Evolutionary conservation across 148 eudicot species (phyloP), one percentile per base, ranked within the genome.

Genomic region (Spergularia marina): DNA sequence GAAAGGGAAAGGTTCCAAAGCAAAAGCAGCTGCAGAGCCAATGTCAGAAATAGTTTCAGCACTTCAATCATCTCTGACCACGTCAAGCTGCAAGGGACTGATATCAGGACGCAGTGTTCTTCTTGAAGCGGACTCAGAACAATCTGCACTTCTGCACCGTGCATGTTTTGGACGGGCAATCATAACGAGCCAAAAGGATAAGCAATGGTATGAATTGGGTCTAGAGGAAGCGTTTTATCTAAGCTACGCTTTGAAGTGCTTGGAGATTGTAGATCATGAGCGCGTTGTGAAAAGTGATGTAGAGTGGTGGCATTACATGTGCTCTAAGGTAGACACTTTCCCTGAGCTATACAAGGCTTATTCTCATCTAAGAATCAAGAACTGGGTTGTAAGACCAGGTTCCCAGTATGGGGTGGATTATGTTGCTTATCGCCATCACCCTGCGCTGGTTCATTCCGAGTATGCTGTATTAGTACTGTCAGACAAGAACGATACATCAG

Each of bases 361-460:
- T 76, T 81, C 84, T 71, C 88, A 90, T 79, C 81, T 89, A 21
- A 88, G 91, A 34, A 70, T 39, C 58, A 90, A 86, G 81, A 94
- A 91, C 65, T 94, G 95, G 93, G 86, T 94, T 53, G 90, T 94
- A 67, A 87, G 91, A 59, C 76, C 88, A 12, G 93, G 93, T 51
- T 94, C 93, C 16, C 91, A 86, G 18, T 90, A 88, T 34, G 97
- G 91, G 39, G 98, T 91, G 21, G 97, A 91, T 73, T 94, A 85
- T 79, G 91, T 91, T 66, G 90, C 89, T 21, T 94, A 94, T 61
- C 89, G 90, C 56, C 97, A 90, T 58, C 95, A 90, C 83, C 97
- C 94, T n/a, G 83, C 85, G 15, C 44, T 90, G 52, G 89, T 91
- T 58, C 97, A 90, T 80, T 85, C 96, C 23, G 98, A 94, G 59